A percentile compares a stretch with the other conserved stretches of the same genome.
These are phyloP conservation scores for Daedaleopsis nitida DNA, from an alignment of 768 basidiomycete genomes.

Conservation along the genomic window DNA sequence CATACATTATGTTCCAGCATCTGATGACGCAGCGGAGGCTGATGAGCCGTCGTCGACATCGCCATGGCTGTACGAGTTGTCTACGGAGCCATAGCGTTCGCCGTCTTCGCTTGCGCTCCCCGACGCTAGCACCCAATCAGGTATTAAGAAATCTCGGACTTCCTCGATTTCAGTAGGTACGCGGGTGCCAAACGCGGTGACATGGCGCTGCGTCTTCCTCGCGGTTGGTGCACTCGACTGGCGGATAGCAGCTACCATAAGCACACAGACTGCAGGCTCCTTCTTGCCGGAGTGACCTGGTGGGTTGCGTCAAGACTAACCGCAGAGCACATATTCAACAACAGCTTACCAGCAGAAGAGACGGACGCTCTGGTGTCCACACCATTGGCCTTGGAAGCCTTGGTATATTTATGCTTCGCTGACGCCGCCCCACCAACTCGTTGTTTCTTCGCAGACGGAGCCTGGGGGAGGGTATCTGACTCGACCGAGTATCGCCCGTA, in stretches of 20 bases:
- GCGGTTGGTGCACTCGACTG: slow-evolving; percentile 44
- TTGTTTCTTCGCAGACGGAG: slow-evolving; percentile 11
- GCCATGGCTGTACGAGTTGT: slow-evolving; percentile 9
- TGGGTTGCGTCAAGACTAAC: slow-evolving; percentile 5
- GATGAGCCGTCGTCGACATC: slow-evolving; percentile 13
- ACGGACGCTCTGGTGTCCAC: slow-evolving; percentile 9
- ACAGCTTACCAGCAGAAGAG: slow-evolving; percentile 10
- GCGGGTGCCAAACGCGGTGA: slow-evolving; percentile 61
- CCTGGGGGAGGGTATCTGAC: slow-evolving; percentile 10
- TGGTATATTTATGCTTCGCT: slow-evolving; percentile 5
- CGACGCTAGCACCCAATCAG: slow-evolving; percentile 48
- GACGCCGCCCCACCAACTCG: slow-evolving; percentile 5
- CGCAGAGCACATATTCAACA: not conserved
- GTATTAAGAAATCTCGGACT: slow-evolving; percentile 56
- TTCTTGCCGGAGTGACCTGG: slow-evolving; percentile 14
- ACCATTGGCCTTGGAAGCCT: slow-evolving; percentile 4
- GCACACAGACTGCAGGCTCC: slow-evolving; percentile 31
- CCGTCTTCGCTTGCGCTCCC: slow-evolving; percentile 14
- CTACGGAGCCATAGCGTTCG: slow-evolving; percentile 9
- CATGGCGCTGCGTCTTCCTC: slow-evolving; percentile 53
- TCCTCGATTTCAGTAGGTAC: slow-evolving; percentile 52
- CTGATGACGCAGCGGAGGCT: slow-evolving; percentile 4
- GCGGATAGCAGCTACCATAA: slow-evolving; percentile 55
- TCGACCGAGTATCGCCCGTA: slow-evolving; percentile 13
- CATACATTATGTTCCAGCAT: slow-evolving; percentile 6